These are phyloP conservation scores for Colletotrichum eleusines DNA, from an alignment of 2,329 filamentous ascomycete species.

Conservation along the genomic window DNA sequence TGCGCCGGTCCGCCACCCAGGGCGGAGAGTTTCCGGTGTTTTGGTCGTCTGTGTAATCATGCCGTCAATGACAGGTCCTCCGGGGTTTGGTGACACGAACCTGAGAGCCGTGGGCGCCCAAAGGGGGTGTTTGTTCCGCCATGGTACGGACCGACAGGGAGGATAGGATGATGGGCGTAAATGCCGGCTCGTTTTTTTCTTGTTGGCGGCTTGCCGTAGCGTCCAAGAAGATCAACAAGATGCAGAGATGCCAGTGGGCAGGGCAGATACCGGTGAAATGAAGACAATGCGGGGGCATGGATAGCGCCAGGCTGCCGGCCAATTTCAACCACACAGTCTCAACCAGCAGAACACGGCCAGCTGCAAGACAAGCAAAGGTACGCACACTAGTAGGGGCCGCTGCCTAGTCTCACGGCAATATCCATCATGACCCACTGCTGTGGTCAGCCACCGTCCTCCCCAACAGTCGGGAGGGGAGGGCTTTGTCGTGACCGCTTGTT, in stretches of 20 bases:
- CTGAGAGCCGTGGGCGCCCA: neutral
- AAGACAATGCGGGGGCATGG: neutral
- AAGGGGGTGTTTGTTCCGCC: neutral
- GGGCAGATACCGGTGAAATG: neutral
- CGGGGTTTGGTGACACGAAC: neutral
- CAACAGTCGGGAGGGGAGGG: neutral
- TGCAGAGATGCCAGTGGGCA: neutral
- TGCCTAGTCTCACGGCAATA: neutral
- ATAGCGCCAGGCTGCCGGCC: neutral
- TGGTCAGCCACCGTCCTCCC: conserved; percentile 4
- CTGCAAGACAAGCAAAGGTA: neutral
- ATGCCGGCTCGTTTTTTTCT: neutral
- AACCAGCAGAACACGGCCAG: neutral
- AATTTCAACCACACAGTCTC: neutral
- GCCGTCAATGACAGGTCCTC: neutral
- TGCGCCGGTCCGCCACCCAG: neutral
- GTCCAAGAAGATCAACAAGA: neutral
- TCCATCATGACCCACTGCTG: neutral
- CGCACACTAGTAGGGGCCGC: neutral
- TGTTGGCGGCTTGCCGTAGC: neutral
- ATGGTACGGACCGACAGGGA: neutral
- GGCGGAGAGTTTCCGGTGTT: neutral
- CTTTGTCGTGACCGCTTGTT: conserved; percentile 6
- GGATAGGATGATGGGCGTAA: too few species aligned
- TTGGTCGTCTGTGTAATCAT: too few species aligned